A percentile compares a stretch with the other conserved stretches of the same genome.
Conservation (phyloP, 2,329 filamentous ascomycete genomes). For the Claviceps sp. region DNA sequence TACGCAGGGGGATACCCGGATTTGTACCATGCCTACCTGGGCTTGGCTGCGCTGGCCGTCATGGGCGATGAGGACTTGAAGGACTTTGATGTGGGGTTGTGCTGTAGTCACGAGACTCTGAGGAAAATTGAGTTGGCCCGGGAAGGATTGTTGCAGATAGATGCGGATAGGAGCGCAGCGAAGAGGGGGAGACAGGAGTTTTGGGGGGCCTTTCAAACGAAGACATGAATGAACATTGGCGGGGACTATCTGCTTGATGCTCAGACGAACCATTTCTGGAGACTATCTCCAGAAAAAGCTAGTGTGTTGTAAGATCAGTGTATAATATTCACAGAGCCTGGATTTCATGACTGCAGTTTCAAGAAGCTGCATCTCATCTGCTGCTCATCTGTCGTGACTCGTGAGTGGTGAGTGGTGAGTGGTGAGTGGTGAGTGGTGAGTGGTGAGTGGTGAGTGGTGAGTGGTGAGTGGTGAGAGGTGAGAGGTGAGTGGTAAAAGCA, state of each 20-base stretch:
- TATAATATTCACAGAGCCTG: neutral
- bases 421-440: no score
- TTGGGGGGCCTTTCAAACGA: conserved; percentile 10
- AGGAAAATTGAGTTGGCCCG: conserved; percentile 35
- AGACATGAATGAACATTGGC: neutral
- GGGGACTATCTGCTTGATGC: neutral
- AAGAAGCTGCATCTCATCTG: neutral
- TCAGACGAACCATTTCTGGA: neutral
- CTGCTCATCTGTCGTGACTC: neutral
- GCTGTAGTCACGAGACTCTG: conserved; percentile 51
- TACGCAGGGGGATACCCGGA: conserved; percentile 54
- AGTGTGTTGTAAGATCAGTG: neutral
- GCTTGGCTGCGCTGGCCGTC: conserved; percentile 64
- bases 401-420: no score
- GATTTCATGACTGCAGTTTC: neutral
- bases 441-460: no score
- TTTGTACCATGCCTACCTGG: conserved; percentile 82
- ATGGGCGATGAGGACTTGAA: conserved; percentile 59
- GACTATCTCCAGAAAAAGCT: neutral
- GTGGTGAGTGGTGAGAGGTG: no score
- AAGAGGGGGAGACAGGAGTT: conserved; percentile 2
- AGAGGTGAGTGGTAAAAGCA: no score
- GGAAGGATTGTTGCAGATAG: conserved; percentile 17
- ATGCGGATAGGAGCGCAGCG: conserved; percentile 4
- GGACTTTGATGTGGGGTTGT: conserved; percentile 60